Conservation (phyloP, 2,329 filamentous ascomycete species). For the Sarocladiaceae sp. region DNA sequence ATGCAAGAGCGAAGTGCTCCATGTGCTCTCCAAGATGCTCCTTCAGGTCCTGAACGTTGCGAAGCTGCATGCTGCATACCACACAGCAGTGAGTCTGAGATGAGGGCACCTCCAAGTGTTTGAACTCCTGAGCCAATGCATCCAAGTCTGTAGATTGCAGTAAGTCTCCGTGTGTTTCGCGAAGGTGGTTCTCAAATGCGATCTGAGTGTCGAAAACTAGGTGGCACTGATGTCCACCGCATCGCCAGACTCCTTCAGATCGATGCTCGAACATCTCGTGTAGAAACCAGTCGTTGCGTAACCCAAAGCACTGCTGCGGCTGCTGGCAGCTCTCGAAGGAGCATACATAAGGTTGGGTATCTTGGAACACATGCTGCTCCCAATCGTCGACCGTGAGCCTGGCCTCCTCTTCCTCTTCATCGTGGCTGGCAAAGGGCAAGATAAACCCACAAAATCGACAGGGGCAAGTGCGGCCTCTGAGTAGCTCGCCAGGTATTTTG, state of each 20-base stretch:
- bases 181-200: background rate
- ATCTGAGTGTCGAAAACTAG: too few relatives aligned
- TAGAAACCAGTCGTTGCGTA: background rate
- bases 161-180: background rate
- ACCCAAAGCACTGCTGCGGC: background rate
- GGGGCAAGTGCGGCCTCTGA: background rate
- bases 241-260: background rate
- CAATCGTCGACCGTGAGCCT: background rate
- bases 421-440: background rate
- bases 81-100: background rate
- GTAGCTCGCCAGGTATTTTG: background rate
- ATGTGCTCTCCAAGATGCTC: background rate
- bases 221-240: background rate
- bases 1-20: background rate
- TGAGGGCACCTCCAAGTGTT: background rate
- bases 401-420: background rate
- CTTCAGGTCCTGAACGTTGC: background rate
- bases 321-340: background rate
- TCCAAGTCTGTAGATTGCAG: background rate
- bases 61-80: background rate
- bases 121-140: background rate
- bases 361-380: background rate
- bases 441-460: constrained; percentile 3
- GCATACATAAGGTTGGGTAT: background rate
- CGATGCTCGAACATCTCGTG: constrained; percentile 1